Percentiles rank a stretch among this genome's conserved stretches.
These are phyloP conservation scores for Dactylellina haptotyla DNA, from an alignment of 2,329 filamentous ascomycete genomes.

Conservation along the genomic window DNA sequence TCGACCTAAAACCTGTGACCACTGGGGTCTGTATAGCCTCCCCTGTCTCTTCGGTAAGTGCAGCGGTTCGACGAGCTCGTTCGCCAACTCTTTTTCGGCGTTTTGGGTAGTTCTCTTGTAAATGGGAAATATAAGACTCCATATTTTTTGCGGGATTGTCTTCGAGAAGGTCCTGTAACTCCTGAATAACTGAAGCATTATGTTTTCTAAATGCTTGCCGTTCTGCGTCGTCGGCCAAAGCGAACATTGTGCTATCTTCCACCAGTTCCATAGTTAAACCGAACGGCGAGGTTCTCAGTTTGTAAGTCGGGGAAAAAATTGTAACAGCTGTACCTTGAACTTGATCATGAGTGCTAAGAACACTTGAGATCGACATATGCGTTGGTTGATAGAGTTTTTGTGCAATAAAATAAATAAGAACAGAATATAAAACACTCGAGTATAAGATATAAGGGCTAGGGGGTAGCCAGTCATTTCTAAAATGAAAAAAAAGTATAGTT, in stretches of 20 bases:
- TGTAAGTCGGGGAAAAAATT: not conserved
- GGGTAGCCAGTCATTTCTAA: no score
- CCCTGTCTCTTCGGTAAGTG: constrained; percentile 8
- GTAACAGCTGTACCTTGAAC: not conserved
- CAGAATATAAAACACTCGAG: no score
- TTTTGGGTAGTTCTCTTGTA: constrained; percentile 13
- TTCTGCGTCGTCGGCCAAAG: not conserved
- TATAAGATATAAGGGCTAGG: no score
- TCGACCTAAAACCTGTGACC: not conserved
- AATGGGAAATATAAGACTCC: not conserved
- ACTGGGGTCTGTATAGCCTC: not conserved
- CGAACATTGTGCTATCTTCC: not conserved
- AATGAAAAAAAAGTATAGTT: no score
- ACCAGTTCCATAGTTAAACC: not conserved
- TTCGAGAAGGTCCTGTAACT: not conserved
- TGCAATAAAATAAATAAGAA: no score
- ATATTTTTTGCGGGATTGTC: not conserved
- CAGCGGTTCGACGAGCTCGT: not conserved
- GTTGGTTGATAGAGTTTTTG: no score
- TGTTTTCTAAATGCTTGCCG: not conserved
- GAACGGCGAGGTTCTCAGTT: not conserved
- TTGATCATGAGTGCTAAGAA: not conserved
- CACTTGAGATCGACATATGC: no score
- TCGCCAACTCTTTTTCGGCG: constrained; percentile 15
- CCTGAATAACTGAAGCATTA: not conserved